Evolutionary conservation across 2,329 filamentous ascomycete species (phyloP).

Genomic region (Ceratocystis cacaofunesta): DNA sequence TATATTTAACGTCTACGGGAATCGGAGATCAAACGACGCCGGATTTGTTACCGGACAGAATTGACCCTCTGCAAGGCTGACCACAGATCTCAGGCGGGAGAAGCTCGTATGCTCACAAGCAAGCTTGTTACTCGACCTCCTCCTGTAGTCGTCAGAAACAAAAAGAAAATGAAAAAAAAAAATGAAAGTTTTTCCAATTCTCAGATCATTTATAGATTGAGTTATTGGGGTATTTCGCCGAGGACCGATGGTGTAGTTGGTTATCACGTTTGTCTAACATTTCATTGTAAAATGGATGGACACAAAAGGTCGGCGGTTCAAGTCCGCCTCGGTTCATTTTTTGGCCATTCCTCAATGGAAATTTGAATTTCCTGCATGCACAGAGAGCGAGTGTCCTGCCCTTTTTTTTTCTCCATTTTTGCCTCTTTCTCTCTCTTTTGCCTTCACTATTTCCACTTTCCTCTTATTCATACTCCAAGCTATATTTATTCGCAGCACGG

Average conservation of each 20-base stretch:
- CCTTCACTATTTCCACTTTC: background rate
- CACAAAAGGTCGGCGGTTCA: slow-evolving; percentile 8
- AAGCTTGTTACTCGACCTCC: no score
- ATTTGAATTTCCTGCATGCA: background rate
- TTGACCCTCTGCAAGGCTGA: no score
- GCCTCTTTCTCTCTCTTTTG: background rate
- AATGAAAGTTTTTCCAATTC: no score
- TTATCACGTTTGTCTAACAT: slow-evolving; percentile 9
- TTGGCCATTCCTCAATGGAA: background rate
- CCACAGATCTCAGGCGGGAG: no score
- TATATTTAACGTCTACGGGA: no score
- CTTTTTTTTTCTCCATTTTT: background rate
- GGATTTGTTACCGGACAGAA: no score
- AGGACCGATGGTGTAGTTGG: slow-evolving; percentile 7
- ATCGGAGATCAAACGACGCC: no score
- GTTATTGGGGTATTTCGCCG: background rate
- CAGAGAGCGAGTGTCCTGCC: no score
- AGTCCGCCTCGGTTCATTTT: slow-evolving; percentile 5
- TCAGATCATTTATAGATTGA: background rate
- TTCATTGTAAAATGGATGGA: background rate
- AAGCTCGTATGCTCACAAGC: no score
- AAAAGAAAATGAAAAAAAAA: no score
- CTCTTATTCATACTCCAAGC: background rate
- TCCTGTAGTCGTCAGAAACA: no score
- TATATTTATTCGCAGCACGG: background rate